These are phyloP conservation scores for Pleurotus djamor DNA, from an alignment of 768 basidiomycete genomes.

Conservation along the genomic window DNA sequence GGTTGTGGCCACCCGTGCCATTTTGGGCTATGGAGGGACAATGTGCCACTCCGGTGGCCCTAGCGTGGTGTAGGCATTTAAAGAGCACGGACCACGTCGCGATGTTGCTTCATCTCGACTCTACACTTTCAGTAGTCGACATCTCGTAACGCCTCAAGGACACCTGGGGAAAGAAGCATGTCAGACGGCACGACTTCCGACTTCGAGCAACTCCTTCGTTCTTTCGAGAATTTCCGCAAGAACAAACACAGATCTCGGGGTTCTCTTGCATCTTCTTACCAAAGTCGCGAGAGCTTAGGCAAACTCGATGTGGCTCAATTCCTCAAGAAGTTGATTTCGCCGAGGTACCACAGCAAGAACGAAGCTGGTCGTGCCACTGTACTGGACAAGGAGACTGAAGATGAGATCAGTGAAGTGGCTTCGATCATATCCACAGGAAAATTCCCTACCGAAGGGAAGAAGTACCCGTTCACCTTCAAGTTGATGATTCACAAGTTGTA, in stretches of 20 bases:
- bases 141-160: background rate
- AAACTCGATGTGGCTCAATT: slow-evolving; percentile 36
- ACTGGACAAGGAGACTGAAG: slow-evolving; percentile 10
- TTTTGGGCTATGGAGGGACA: background rate
- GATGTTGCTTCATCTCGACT: slow-evolving; percentile 8
- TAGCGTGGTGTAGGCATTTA: background rate
- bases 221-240: slow-evolving; percentile 44
- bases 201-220: slow-evolving; percentile 49
- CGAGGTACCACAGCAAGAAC: slow-evolving; percentile 15
- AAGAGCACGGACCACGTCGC: background rate
- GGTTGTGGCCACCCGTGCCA: background rate
- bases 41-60: background rate
- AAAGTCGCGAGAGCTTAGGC: slow-evolving; percentile 17
- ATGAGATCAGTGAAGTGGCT: slow-evolving; percentile 20
- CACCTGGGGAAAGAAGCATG: background rate
- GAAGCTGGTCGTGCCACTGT: slow-evolving; percentile 18
- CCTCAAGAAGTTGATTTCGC: slow-evolving; percentile 27
- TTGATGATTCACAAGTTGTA: slow-evolving; percentile 69
- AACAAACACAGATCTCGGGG: slow-evolving; percentile 38
- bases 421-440: slow-evolving; percentile 23
- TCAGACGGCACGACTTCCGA: slow-evolving; percentile 31
- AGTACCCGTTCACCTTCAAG: slow-evolving; percentile 62
- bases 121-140: background rate
- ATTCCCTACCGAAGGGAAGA: slow-evolving; percentile 39
- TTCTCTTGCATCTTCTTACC: slow-evolving; percentile 22